Evolutionary conservation across 495 filamentous ascomycete genomes (phyloP).

Genomic region (Amniculicola lignicola): DNA sequence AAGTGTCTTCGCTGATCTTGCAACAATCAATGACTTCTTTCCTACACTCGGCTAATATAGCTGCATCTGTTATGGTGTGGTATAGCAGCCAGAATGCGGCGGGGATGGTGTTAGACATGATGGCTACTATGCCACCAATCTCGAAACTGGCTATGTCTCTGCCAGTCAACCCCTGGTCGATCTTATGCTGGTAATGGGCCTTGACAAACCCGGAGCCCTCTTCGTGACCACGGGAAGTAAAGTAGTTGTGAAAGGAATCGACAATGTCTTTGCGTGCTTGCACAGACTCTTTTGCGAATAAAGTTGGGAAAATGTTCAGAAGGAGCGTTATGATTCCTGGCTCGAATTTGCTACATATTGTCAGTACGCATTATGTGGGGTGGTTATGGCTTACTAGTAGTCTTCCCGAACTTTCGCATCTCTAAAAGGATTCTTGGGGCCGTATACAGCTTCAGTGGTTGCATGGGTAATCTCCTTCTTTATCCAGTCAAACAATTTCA

Average conservation of each 20-base stretch:
- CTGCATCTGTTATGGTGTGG: slow-evolving; percentile 42
- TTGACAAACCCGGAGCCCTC: slow-evolving; percentile 39
- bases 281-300: slow-evolving; percentile 38
- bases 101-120: slow-evolving; percentile 50
- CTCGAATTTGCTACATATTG: slow-evolving; percentile 45
- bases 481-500: slow-evolving; percentile 42
- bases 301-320: slow-evolving; percentile 35
- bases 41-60: slow-evolving; percentile 42
- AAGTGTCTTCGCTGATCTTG: slow-evolving; percentile 5
- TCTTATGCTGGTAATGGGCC: slow-evolving; percentile 37
- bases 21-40: slow-evolving; percentile 33
- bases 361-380: neutral
- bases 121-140: slow-evolving; percentile 40
- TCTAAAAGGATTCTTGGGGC: slow-evolving; percentile 50
- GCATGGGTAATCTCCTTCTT: slow-evolving; percentile 47
- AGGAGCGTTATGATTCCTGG: slow-evolving; percentile 37
- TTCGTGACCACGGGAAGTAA: slow-evolving; percentile 38
- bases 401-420: slow-evolving; percentile 42
- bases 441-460: slow-evolving; percentile 51
- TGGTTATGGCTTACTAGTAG: slow-evolving; percentile 46
- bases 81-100: slow-evolving; percentile 49
- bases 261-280: slow-evolving; percentile 41
- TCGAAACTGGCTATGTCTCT: slow-evolving; percentile 48
- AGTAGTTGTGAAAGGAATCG: slow-evolving; percentile 46
- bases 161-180: slow-evolving; percentile 35